These are phyloP conservation scores for Trichoderma koningiopsis DNA, from an alignment of 2,329 filamentous ascomycete species.

Conservation along the genomic window DNA sequence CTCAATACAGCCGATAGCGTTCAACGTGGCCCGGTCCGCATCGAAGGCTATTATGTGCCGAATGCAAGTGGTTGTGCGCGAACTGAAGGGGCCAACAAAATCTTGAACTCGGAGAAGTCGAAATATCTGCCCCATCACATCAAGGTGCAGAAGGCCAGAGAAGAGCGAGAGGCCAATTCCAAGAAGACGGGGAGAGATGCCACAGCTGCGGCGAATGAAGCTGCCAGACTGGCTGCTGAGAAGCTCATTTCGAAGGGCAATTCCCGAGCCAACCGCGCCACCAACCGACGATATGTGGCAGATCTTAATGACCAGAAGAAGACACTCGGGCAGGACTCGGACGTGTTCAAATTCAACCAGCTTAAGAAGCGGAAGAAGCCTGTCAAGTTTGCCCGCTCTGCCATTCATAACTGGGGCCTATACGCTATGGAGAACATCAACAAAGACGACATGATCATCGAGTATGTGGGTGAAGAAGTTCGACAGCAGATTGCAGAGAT, in stretches of 20 bases:
- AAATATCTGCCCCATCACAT: constrained; percentile 98
- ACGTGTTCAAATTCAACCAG: constrained; percentile 96
- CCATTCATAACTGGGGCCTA: constrained; percentile 97
- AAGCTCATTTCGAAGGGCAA: constrained; percentile 84
- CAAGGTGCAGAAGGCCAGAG: constrained; percentile 87
- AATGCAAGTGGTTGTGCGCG: constrained; percentile 84
- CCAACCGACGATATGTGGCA: constrained; percentile 90
- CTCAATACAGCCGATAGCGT: constrained; percentile 49
- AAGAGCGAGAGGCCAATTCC: constrained; percentile 80
- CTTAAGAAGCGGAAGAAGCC: constrained; percentile 99
- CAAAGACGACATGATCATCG: constrained; percentile 99
- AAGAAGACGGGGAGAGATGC: constrained; percentile 69
- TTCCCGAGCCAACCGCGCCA: constrained; percentile 90
- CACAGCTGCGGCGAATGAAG: constrained; percentile 66
- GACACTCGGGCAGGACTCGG: constrained; percentile 78
- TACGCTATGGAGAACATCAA: constrained; percentile 98
- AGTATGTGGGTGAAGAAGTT: constrained; percentile 97
- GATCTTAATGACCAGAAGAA: constrained; percentile 96
- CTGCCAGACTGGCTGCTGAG: constrained; percentile 72
- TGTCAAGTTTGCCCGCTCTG: constrained; percentile 94
- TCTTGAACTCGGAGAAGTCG: constrained; percentile 94
- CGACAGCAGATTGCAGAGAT: constrained; percentile 97
- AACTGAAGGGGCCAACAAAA: constrained; percentile 93
- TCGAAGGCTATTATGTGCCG: constrained; percentile 75
- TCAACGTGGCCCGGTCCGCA: constrained; percentile 43